A percentile compares a stretch with the other conserved stretches of the same genome.
phyloP scores from a whole-genome alignment of 371 early-diverging fungal genomes.

The Batrachochytrium dendrobatidis region DNA sequence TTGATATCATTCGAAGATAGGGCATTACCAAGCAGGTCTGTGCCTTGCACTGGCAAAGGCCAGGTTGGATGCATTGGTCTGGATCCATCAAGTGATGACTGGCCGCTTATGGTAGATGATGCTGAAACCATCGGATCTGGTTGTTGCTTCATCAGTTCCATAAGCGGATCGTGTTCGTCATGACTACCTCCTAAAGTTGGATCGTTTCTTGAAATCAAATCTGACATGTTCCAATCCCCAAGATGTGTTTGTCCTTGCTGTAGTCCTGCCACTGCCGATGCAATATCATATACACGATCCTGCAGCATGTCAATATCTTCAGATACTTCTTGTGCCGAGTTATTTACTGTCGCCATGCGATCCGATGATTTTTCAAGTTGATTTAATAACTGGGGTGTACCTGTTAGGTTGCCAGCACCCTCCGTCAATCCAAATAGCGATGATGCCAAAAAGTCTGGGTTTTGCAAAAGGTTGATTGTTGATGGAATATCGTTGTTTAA shows the following conservation, averaged over 20 bases:
- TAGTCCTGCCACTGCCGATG: conserved; percentile 18
- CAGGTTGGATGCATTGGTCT: not conserved
- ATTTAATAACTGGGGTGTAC: conserved; percentile 3
- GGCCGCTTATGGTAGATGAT: not conserved
- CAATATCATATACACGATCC: conserved; percentile 26
- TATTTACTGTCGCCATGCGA: not conserved
- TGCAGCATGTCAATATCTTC: conserved; percentile 35
- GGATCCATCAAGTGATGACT: too few species aligned
- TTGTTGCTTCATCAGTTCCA: not conserved
- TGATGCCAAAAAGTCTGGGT: too few species aligned
- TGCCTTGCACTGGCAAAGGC: not conserved
- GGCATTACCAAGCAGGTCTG: not conserved
- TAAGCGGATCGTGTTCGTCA: not conserved
- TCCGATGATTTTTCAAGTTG: not conserved
- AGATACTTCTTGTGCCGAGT: conserved; percentile 22
- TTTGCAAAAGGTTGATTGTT: too few species aligned
- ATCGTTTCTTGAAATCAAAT: not conserved
- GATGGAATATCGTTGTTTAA: too few species aligned
- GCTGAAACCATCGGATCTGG: not conserved
- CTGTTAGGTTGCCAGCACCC: not conserved
- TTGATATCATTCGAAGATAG: not conserved
- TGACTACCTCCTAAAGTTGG: not conserved
- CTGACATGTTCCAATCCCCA: not conserved
- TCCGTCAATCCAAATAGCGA: not conserved
- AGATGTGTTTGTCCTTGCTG: not conserved